These are phyloP conservation scores for Fraxinus dipetala DNA, from an alignment of 305 asterid species.

Conservation along the genomic window DNA sequence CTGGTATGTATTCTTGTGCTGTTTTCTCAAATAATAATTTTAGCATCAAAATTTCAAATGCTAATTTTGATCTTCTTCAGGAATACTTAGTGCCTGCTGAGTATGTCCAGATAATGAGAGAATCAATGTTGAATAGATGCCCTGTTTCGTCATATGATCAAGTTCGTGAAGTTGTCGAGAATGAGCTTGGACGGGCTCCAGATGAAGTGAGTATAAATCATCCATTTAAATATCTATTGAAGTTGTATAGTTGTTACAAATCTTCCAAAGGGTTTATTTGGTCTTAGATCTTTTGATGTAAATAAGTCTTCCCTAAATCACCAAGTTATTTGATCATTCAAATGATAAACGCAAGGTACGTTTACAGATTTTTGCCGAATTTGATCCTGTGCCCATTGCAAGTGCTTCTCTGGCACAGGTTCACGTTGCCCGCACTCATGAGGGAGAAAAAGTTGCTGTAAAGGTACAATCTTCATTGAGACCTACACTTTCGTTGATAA, in stretches of 20 bases:
- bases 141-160: slow-evolving; percentile 94
- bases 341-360: slow-evolving; percentile 20
- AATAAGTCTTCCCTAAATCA: not conserved
- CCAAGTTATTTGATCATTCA: slow-evolving; percentile 18
- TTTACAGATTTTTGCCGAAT: slow-evolving; percentile 77
- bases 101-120: slow-evolving; percentile 78
- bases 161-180: slow-evolving; percentile 77
- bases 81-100: slow-evolving; percentile 89
- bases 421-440: slow-evolving; percentile 74
- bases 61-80: slow-evolving; percentile 42
- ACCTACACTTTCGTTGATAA: slow-evolving; percentile 9
- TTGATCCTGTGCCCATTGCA: slow-evolving; percentile 90
- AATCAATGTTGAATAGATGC: slow-evolving; percentile 86
- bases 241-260: slow-evolving; percentile 7
- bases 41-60: slow-evolving; percentile 29
- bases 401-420: slow-evolving; percentile 99
- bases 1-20: slow-evolving; percentile 56
- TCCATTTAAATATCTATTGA: slow-evolving; percentile 14
- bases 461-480: slow-evolving; percentile 44
- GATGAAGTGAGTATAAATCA: slow-evolving; percentile 59
- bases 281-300: slow-evolving; percentile 4
- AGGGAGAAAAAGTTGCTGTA: slow-evolving; percentile 90
- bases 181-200: slow-evolving; percentile 86
- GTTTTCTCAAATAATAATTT: slow-evolving; percentile 4
- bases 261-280: slow-evolving; percentile 5